Base-by-base conservation (phyloP, 2,329 filamentous ascomycete species). In the Emmonsiellopsis sp. region DNA sequence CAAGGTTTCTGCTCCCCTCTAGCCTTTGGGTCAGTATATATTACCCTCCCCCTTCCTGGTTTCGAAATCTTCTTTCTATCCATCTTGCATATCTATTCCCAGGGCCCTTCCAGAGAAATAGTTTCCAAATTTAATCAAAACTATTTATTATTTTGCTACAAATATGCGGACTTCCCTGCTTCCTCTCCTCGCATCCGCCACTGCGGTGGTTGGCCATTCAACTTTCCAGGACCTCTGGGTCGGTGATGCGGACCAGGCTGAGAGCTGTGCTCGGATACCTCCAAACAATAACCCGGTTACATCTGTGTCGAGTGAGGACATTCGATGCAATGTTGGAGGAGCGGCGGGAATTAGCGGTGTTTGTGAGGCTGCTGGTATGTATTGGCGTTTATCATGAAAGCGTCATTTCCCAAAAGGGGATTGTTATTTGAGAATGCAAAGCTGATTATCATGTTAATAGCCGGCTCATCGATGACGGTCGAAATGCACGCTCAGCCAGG, bases 281-380 rank as follows among this genome's bases (percentile, higher is more conserved):
- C 13, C 51, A 15, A 64, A 54, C 40, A 57, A 57, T 32, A 44
- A 31, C 32, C 78, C 78, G 52, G 76, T 81, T 63, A 73, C 70
- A n/a, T 75, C 82, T 61, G 78, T 81, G 7, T 75, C 69, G 32
- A 78, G 75, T 53, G 72, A 76, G 61, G 73, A 77, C 55, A 67
- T 83, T 42, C 79, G 77, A 35, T 83, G 79, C 71, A 82, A 82
- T 62, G 77, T 78, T 32, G 71, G 73, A n/a, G 48, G 48, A 10
- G 48, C n/a, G 5, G 13, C 15, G n/a, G 48, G 48, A 10, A 35
- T 51, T n/a, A 16, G 7, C 9, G 35, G 35, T 8, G 11, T 42
- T 51, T 51, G 48, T 15, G 20, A 40, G 20, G 48, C 48, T 51
- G 11, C 48, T 26, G 10, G 48, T 51, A 51, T 41, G 48, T 37